These are phyloP conservation scores for Mortierella sp. DNA, from an alignment of 371 early-diverging fungal species.

Conservation along the genomic window DNA sequence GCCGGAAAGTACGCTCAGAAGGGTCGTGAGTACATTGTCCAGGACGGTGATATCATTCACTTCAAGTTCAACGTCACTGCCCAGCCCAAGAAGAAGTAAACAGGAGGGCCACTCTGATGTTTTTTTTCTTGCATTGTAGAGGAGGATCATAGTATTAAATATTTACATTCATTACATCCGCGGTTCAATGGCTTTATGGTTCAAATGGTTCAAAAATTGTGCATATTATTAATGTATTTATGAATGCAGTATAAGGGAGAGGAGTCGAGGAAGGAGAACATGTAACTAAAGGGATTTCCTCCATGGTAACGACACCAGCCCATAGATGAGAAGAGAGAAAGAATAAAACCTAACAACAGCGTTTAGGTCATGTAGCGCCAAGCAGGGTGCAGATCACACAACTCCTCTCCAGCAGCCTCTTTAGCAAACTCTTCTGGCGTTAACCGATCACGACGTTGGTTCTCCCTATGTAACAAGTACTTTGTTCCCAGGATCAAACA, in stretches of 20 bases:
- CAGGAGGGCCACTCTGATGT: no score
- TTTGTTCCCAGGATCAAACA: constrained; percentile 60
- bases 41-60: constrained; percentile 77
- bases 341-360: no score
- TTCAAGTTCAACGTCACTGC: constrained; percentile 65
- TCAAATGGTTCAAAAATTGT: not conserved
- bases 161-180: not conserved
- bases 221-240: not conserved
- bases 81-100: constrained; percentile 59
- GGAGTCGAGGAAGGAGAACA: no score
- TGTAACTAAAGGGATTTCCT: no score
- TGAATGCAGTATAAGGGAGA: not conserved
- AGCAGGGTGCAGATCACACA: constrained; percentile 68
- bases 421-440: constrained; percentile 62
- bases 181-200: not conserved
- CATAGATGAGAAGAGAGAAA: no score
- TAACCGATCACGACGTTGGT: constrained; percentile 64
- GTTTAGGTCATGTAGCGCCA: constrained; percentile 70
- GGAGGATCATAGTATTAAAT: not conserved
- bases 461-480: constrained; percentile 59
- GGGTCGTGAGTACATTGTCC: constrained; percentile 84
- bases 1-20: constrained; percentile 83
- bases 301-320: no score
- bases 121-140: not conserved
- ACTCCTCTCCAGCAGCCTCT: constrained; percentile 61